These are phyloP conservation scores for Chytriomyces hyalinus DNA, from an alignment of 192 early-diverging fungal species.

Conservation along the genomic window DNA sequence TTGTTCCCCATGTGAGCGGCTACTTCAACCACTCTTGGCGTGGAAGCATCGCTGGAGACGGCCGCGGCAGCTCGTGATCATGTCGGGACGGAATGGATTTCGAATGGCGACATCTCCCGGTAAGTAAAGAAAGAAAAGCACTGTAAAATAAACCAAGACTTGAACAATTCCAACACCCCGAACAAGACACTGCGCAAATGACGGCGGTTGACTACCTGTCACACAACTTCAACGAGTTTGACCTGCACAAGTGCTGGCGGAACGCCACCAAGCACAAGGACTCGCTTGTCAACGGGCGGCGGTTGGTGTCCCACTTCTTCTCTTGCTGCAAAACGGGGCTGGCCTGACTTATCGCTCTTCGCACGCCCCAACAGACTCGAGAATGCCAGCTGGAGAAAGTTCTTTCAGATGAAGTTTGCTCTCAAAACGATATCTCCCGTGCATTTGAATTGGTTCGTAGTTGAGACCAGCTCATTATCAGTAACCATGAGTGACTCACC, in stretches of 20 bases:
- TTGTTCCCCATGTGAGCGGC: neutral
- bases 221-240: conserved; percentile 48
- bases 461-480: neutral
- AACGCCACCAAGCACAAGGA: conserved; percentile 52
- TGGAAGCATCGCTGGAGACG: too few relatives aligned
- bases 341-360: neutral
- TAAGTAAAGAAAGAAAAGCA: too few relatives aligned
- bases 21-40: neutral
- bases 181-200: neutral
- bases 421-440: conserved; percentile 39
- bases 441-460: conserved; percentile 37
- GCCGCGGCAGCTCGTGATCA: too few relatives aligned
- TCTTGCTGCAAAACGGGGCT: neutral
- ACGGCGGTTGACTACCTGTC: conserved; percentile 51
- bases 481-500: neutral
- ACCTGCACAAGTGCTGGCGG: conserved; percentile 56
- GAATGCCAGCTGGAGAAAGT: conserved; percentile 46
- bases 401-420: conserved; percentile 48
- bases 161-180: too few relatives aligned
- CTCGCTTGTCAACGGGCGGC: conserved; percentile 43
- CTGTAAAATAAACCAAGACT: too few relatives aligned
- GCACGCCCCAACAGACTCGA: conserved; percentile 33
- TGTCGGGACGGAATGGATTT: too few relatives aligned
- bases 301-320: conserved; percentile 31
- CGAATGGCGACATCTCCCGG: too few relatives aligned